These are phyloP conservation scores for Euclidium syriacum DNA, from an alignment of 345 rosid genomes.

Conservation along the genomic window DNA sequence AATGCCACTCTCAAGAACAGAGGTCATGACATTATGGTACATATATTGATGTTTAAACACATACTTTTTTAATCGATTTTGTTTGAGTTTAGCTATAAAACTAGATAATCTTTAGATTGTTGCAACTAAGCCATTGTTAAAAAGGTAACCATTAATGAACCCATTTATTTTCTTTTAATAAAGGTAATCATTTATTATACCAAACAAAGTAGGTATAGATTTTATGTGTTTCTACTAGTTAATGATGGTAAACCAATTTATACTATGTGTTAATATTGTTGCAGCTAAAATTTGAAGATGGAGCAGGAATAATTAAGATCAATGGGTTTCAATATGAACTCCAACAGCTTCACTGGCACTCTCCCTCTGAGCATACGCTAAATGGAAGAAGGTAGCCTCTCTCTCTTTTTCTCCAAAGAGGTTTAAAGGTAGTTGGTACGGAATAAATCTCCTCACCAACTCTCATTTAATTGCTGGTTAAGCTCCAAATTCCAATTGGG, in stretches of 20 bases:
- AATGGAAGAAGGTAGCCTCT: conserved; percentile 68
- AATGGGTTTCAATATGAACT: conserved; percentile 48
- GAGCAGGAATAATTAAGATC: conserved; percentile 47
- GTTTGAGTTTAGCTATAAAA: neutral
- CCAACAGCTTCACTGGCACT: conserved; percentile 76
- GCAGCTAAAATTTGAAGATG: conserved; percentile 38
- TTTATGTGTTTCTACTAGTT: too few relatives aligned
- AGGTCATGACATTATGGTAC: conserved; percentile 90
- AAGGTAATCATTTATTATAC: too few relatives aligned
- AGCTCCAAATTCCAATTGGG: too few relatives aligned
- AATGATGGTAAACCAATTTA: too few relatives aligned
- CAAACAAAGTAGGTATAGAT: too few relatives aligned
- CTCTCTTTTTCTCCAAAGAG: too few relatives aligned
- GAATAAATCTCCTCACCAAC: too few relatives aligned
- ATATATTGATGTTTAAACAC: neutral
- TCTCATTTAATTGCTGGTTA: too few relatives aligned
- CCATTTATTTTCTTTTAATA: too few relatives aligned
- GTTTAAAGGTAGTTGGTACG: too few relatives aligned
- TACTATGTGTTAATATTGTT: neutral
- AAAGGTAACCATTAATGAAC: neutral
- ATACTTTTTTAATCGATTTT: neutral
- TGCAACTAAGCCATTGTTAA: neutral
- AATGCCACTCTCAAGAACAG: conserved; percentile 67
- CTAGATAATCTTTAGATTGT: neutral
- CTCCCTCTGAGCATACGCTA: conserved; percentile 76